Conservation (phyloP, 1,284 basidiomycete species). For the Cystobasidium slooffiae region DNA sequence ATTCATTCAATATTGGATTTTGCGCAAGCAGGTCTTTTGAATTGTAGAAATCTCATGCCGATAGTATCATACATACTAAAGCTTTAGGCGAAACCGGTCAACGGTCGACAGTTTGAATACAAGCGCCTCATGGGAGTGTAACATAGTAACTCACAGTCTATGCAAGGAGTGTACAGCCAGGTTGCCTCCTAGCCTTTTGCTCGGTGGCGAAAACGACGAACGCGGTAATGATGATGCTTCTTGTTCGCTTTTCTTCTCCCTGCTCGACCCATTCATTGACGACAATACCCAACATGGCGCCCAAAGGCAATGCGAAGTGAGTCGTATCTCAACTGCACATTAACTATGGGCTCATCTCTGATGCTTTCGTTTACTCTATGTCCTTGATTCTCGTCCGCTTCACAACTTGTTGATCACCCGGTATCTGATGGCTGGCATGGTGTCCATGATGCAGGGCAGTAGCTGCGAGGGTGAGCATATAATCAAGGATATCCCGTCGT, state of each 20-base stretch:
- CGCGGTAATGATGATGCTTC: neutral
- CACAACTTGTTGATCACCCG: neutral
- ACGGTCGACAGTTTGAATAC: too few species aligned
- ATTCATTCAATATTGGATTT: too few species aligned
- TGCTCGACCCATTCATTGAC: neutral
- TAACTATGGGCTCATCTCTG: neutral
- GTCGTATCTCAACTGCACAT: neutral
- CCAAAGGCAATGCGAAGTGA: constrained; percentile 42
- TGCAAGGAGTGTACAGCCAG: too few species aligned
- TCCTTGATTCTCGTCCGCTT: neutral
- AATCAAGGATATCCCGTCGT: neutral
- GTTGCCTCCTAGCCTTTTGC: too few species aligned
- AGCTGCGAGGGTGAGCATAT: constrained; percentile 30
- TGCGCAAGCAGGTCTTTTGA: too few species aligned
- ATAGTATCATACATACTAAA: too few species aligned
- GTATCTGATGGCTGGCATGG: neutral
- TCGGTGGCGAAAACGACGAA: neutral
- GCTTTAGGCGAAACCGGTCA: too few species aligned
- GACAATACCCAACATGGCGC: constrained; percentile 30
- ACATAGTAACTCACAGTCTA: too few species aligned
- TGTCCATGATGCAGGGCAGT: constrained; percentile 36
- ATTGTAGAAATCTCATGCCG: too few species aligned
- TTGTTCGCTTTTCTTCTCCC: neutral
- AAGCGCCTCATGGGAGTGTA: too few species aligned
- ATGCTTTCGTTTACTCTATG: neutral